These are phyloP conservation scores for Pichia eremophila DNA, from an alignment of 805 yeast genomes.

Conservation along the genomic window DNA sequence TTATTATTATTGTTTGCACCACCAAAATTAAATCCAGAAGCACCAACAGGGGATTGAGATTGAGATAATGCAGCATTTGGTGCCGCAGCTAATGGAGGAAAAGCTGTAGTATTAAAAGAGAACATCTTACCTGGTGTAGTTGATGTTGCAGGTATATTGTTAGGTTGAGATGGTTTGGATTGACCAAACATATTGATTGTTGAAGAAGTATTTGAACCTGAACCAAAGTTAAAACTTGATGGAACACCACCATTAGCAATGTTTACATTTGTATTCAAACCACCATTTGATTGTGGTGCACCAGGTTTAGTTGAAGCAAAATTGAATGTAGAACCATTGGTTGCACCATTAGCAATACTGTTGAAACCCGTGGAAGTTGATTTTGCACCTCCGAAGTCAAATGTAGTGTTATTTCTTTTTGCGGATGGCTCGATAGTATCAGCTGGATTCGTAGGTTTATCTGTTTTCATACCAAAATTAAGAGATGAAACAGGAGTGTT, in stretches of 20 bases:
- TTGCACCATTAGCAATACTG: not conserved
- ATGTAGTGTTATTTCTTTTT: not conserved
- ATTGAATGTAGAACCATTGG: not conserved
- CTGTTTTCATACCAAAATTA: not conserved
- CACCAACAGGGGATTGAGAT: not conserved
- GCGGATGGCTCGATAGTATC: not conserved
- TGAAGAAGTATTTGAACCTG: not conserved
- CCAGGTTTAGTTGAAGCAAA: not conserved
- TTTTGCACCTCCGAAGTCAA: not conserved
- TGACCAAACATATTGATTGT: not conserved
- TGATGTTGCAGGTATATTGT: not conserved
- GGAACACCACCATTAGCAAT: not conserved
- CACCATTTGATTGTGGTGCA: no score
- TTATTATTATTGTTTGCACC: not conserved
- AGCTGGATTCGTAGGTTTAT: not conserved
- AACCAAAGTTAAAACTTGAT: not conserved
- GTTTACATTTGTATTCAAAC: not conserved
- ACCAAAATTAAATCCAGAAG: not conserved
- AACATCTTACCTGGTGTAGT: not conserved
- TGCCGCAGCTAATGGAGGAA: not conserved
- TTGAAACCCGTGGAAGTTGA: not conserved
- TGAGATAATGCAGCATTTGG: not conserved
- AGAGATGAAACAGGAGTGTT: not conserved
- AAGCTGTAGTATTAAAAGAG: constrained; percentile 1
- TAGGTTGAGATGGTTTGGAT: not conserved